Evolutionary conservation across 176 grass and related monocot species (phyloP).

Genomic region (Microstegium vimineum): DNA sequence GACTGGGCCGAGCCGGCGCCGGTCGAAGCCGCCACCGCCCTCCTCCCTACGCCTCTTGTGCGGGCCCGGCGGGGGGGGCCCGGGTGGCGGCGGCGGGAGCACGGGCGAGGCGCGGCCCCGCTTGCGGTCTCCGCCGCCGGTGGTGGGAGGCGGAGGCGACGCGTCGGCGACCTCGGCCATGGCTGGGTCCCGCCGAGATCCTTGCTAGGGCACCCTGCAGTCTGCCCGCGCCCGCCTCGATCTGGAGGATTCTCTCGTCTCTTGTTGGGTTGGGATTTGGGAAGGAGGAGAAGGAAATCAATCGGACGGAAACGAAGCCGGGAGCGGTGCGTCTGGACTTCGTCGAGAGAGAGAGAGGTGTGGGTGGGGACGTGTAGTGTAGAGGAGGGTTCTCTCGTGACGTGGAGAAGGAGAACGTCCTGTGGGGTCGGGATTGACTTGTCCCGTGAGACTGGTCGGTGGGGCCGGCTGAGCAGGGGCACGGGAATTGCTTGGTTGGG

Average conservation of each 20-base stretch:
- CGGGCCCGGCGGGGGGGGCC: slow-evolving; percentile 37
- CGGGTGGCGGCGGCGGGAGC: slow-evolving; percentile 55
- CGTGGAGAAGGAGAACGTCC: too few species aligned
- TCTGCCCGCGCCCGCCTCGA: neutral
- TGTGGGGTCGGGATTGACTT: too few species aligned
- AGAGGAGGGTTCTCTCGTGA: too few species aligned
- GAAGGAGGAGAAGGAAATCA: too few species aligned
- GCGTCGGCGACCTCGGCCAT: slow-evolving; percentile 83
- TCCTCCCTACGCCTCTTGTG: slow-evolving; percentile 62
- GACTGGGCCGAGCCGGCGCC: slow-evolving; percentile 54
- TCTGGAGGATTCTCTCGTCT: slow-evolving; percentile 30
- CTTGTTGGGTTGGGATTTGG: neutral
- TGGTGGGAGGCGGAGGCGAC: neutral
- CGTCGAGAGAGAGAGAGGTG: too few species aligned
- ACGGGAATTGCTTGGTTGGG: too few species aligned
- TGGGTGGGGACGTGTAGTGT: too few species aligned
- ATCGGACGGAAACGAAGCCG: too few species aligned
- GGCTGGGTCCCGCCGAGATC: neutral
- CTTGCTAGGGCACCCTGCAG: neutral
- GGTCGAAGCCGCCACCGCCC: slow-evolving; percentile 67
- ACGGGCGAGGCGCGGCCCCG: slow-evolving; percentile 51
- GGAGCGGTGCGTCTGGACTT: too few species aligned
- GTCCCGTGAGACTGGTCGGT: too few species aligned
- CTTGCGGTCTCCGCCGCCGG: slow-evolving; percentile 40
- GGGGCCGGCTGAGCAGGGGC: too few species aligned